Conservation (phyloP, 352 stramenopile genomes). For the Pythium phragmiticola region DNA sequence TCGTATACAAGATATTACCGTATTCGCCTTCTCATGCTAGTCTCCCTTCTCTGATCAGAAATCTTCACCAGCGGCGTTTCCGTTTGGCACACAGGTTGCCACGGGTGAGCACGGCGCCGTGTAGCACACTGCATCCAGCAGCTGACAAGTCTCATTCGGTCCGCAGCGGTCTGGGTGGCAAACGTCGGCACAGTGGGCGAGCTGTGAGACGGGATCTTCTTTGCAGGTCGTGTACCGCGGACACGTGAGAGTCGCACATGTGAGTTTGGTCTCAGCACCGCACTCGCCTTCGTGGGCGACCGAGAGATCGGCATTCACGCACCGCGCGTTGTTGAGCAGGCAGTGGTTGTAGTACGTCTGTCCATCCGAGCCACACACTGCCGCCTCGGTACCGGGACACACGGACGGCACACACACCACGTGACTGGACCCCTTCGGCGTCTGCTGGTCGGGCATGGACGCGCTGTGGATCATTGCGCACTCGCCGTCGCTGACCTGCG, state of each 20-base stretch:
- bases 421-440: not conserved
- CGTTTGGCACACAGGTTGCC: conserved; percentile 49
- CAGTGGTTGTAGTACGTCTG: conserved; percentile 39
- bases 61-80: conserved; percentile 5
- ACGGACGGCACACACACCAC: conserved; percentile 36
- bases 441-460: not conserved
- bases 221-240: conserved; percentile 42
- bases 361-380: conserved; percentile 35
- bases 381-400: conserved; percentile 36
- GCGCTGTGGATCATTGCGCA: conserved; percentile 30
- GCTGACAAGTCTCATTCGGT: conserved; percentile 41
- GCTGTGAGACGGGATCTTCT: conserved; percentile 31
- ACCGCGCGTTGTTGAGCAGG: conserved; percentile 32
- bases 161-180: conserved; percentile 52
- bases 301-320: conserved; percentile 29
- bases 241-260: conserved; percentile 48
- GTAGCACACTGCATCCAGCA: conserved; percentile 47
- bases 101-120: conserved; percentile 55
- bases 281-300: conserved; percentile 49
- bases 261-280: conserved; percentile 38
- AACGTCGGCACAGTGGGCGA: conserved; percentile 53
- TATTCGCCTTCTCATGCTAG: not conserved
- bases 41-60: not conserved
- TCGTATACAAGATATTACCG: not conserved
- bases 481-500: conserved; percentile 40